Percentiles rank a stretch among this genome's conserved stretches.
phyloP scores from a whole-genome alignment of 306 rosid genomes.

The Medicago ruthenica region DNA sequence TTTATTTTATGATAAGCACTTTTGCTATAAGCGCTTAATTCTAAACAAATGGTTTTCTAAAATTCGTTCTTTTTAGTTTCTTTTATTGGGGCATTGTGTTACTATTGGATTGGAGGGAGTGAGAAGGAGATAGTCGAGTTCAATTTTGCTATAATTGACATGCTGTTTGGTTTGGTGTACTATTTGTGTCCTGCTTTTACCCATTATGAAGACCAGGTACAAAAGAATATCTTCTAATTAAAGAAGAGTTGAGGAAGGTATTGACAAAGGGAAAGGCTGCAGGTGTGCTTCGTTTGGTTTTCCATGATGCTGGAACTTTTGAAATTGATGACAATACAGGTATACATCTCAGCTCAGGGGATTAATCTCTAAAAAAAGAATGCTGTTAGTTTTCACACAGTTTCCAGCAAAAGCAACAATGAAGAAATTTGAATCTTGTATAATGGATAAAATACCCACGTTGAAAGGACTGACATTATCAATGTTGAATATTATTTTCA shows the following conservation, averaged over 20 bases:
- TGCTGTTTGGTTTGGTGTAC: constrained; percentile 6
- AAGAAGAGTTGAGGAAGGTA: constrained; percentile 74
- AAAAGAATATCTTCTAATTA: constrained; percentile 58
- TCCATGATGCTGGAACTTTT: constrained; percentile 95
- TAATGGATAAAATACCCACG: not conserved
- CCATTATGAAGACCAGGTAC: constrained; percentile 52
- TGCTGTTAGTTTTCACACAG: not conserved
- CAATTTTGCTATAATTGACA: not conserved
- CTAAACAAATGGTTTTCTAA: too few species aligned
- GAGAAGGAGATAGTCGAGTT: not conserved
- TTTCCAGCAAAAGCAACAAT: not conserved
- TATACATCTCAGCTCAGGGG: constrained; percentile 28
- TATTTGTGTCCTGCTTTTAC: constrained; percentile 17
- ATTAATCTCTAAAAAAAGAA: constrained; percentile 1
- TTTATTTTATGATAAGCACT: too few species aligned
- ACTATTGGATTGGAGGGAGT: too few species aligned
- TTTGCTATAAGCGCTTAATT: too few species aligned
- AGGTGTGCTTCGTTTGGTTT: constrained; percentile 88
- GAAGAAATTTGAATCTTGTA: not conserved
- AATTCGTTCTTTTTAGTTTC: too few species aligned
- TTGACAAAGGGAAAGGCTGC: constrained; percentile 79
- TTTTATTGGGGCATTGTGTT: too few species aligned
- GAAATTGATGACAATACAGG: constrained; percentile 70
- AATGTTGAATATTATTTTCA: not conserved
- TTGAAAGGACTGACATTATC: not conserved